These are phyloP conservation scores for Syzygium aqueum DNA, from an alignment of 345 rosid species.

Conservation along the genomic window DNA sequence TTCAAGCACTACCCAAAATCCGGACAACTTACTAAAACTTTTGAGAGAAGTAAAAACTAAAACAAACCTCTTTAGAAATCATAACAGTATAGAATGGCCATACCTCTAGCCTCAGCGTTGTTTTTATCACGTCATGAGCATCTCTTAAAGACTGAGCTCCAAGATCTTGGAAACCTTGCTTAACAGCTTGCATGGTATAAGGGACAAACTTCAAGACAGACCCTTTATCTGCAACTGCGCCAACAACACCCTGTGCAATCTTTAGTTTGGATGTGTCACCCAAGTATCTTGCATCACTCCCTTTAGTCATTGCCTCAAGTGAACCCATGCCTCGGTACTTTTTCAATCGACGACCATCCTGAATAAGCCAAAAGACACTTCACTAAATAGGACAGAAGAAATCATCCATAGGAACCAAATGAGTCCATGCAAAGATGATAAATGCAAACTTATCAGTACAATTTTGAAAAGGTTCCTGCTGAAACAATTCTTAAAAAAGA, in stretches of 20 bases:
- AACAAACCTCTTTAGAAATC: not conserved
- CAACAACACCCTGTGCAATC: conserved; percentile 99
- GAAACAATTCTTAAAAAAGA: not conserved
- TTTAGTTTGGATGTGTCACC: conserved; percentile 77
- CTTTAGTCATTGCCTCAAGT: conserved; percentile 94
- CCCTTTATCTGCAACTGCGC: conserved; percentile 94
- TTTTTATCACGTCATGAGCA: conserved; percentile 67
- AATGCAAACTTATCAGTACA: not conserved
- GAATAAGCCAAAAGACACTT: not conserved
- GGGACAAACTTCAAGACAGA: conserved; percentile 74
- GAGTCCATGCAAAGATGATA: not conserved
- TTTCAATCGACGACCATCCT: conserved; percentile 61
- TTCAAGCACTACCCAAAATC: not conserved
- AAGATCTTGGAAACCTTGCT: conserved; percentile 96
- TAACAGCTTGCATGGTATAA: conserved; percentile 93
- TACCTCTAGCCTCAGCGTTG: conserved; percentile 88
- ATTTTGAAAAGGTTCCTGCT: not conserved
- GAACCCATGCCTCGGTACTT: conserved; percentile 98
- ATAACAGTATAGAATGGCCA: not conserved
- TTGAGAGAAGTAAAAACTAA: not conserved
- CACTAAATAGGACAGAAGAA: not conserved
- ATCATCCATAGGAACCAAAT: not conserved
- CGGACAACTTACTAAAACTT: not conserved
- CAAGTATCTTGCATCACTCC: conserved; percentile 86
- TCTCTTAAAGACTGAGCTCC: conserved; percentile 74